These are phyloP conservation scores for Liquidambar formosana DNA, from an alignment of 164 flowering plant genomes.

Conservation along the genomic window DNA sequence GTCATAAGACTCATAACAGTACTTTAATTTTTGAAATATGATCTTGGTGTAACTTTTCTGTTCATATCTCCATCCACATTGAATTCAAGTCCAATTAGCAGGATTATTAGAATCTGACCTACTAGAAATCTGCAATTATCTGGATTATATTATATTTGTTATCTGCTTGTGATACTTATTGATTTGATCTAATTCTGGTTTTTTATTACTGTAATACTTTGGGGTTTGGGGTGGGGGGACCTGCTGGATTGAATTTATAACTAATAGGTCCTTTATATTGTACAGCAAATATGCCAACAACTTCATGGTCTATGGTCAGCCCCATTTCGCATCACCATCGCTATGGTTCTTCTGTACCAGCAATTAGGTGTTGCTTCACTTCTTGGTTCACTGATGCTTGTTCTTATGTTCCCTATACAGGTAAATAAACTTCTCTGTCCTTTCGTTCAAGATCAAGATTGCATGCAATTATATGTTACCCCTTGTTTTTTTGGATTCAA, in stretches of 20 bases:
- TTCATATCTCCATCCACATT: too few relatives aligned
- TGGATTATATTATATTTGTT: too few relatives aligned
- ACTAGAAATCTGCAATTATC: too few relatives aligned
- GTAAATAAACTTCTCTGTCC: constrained; percentile 30
- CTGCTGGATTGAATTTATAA: not conserved
- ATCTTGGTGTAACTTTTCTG: too few relatives aligned
- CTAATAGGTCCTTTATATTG: not conserved
- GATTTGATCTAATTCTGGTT: too few relatives aligned
- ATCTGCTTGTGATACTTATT: too few relatives aligned
- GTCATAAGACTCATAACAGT: too few relatives aligned
- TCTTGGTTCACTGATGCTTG: constrained; percentile 74
- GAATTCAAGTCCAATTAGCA: too few relatives aligned
- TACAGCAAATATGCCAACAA: constrained; percentile 87
- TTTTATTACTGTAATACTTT: not conserved
- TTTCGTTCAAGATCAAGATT: not conserved
- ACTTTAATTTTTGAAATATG: too few relatives aligned
- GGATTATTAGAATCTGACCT: too few relatives aligned
- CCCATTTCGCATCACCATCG: constrained; percentile 79
- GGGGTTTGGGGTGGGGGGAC: not conserved
- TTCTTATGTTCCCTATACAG: constrained; percentile 91
- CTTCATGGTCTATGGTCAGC: constrained; percentile 97
- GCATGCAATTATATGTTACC: not conserved
- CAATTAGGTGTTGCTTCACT: constrained; percentile 86
- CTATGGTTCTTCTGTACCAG: constrained; percentile 80
- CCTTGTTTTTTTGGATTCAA: not conserved